These are phyloP conservation scores for Cystofilobasidium macerans DNA, from an alignment of 768 basidiomycete species.

Conservation along the genomic window DNA sequence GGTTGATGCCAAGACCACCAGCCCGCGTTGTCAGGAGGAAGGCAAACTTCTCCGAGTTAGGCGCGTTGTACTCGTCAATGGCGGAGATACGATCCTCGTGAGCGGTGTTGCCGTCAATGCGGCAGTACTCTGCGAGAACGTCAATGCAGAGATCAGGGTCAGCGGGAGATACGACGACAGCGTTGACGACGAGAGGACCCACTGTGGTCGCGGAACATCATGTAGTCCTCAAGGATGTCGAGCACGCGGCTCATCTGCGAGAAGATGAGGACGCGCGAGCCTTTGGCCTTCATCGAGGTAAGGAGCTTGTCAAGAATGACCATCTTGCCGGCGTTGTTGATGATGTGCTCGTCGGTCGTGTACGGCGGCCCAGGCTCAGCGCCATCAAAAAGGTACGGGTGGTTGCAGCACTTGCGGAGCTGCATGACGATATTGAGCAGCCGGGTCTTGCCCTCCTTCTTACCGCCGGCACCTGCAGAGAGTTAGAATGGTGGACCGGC, in stretches of 20 bases:
- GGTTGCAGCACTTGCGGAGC: slow-evolving; percentile 45
- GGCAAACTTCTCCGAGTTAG: slow-evolving; percentile 86
- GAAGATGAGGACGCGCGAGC: slow-evolving; percentile 92
- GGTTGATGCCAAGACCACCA: slow-evolving; percentile 91
- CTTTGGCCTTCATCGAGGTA: slow-evolving; percentile 72
- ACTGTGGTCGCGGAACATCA: slow-evolving; percentile 82
- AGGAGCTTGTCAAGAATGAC: slow-evolving; percentile 90
- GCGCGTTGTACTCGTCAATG: slow-evolving; percentile 96
- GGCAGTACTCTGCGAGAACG: slow-evolving; percentile 66
- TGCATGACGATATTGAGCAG: slow-evolving; percentile 99
- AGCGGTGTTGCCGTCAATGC: slow-evolving; percentile 88
- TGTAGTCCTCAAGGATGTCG: slow-evolving; percentile 95
- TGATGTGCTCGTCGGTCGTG: slow-evolving; percentile 91
- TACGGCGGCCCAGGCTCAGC: slow-evolving; percentile 92
- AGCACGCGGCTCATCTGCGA: slow-evolving; percentile 99
- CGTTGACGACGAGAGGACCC: slow-evolving; percentile 33
- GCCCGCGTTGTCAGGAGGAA: slow-evolving; percentile 94
- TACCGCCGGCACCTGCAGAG: slow-evolving; percentile 65
- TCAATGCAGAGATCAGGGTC: not conserved
- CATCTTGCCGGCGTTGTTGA: slow-evolving; percentile 95
- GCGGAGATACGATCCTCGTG: slow-evolving; percentile 92
- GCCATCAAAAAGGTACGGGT: slow-evolving; percentile 39
- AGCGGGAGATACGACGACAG: slow-evolving; percentile 18
- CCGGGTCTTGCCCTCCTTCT: slow-evolving; percentile 96
- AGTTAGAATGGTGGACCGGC: not conserved